phyloP scores from a whole-genome alignment of 2,329 filamentous ascomycete genomes.

The Aspergillus sp. region DNA sequence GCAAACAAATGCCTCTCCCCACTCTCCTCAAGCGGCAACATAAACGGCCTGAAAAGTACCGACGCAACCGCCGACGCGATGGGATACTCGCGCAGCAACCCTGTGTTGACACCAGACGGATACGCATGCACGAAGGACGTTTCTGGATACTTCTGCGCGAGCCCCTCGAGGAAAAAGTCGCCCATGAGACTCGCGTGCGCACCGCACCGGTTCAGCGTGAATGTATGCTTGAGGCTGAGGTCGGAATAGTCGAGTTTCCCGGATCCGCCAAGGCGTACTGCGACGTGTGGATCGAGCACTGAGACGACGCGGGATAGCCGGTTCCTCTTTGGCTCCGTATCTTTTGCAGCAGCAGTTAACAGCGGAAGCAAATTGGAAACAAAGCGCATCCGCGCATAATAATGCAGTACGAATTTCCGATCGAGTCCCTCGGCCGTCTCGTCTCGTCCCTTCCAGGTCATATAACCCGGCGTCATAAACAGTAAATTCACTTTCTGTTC shows the following conservation, averaged over 20 bases:
- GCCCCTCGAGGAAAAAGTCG: constrained; percentile 35
- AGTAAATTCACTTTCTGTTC: constrained; percentile 44
- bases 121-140: constrained; percentile 46
- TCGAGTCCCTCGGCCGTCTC: constrained; percentile 54
- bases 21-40: constrained; percentile 12
- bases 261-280: constrained; percentile 36
- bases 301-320: constrained; percentile 44
- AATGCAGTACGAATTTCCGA: constrained; percentile 52
- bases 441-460: constrained; percentile 36
- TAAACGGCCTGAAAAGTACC: constrained; percentile 4
- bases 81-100: constrained; percentile 43
- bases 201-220: constrained; percentile 27
- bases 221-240: constrained; percentile 34
- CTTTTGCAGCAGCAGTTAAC: constrained; percentile 31
- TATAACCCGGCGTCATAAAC: constrained; percentile 43
- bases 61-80: constrained; percentile 28
- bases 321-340: constrained; percentile 17
- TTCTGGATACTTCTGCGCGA: constrained; percentile 34
- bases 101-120: constrained; percentile 47
- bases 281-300: constrained; percentile 38
- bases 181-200: constrained; percentile 48
- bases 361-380: constrained; percentile 47
- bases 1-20: constrained; percentile 15
- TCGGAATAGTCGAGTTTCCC: constrained; percentile 45
- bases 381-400: constrained; percentile 52